These are phyloP conservation scores for Thermomucor indicae-seudaticae DNA, from an alignment of 371 early-diverging fungal species.

Conservation along the genomic window DNA sequence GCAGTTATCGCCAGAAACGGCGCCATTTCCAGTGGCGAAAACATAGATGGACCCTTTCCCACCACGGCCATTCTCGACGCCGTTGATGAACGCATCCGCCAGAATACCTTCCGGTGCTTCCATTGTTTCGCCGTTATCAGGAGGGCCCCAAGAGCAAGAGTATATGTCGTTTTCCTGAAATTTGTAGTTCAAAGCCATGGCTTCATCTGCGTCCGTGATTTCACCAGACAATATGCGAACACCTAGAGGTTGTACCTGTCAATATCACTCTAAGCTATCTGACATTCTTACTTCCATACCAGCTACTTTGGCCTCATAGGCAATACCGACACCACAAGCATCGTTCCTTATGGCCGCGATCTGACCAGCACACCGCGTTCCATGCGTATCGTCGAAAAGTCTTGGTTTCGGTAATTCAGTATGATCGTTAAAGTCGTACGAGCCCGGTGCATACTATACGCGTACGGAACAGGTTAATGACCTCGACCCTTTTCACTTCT, in stretches of 20 bases:
- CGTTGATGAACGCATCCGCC: slow-evolving; percentile 77
- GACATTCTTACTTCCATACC: slow-evolving; percentile 39
- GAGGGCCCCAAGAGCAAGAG: slow-evolving; percentile 95
- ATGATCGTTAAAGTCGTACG: slow-evolving; percentile 92
- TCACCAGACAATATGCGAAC: slow-evolving; percentile 88
- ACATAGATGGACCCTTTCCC: slow-evolving; percentile 90
- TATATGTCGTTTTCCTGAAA: slow-evolving; percentile 89
- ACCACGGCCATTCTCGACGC: slow-evolving; percentile 77
- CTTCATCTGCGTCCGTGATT: slow-evolving; percentile 89
- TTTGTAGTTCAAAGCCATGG: slow-evolving; percentile 81
- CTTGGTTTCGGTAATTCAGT: slow-evolving; percentile 72
- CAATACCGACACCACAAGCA: slow-evolving; percentile 95
- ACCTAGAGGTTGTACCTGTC: no score
- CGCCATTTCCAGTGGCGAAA: slow-evolving; percentile 96
- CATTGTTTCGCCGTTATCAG: slow-evolving; percentile 85
- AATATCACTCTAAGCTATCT: neutral
- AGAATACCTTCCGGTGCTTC: slow-evolving; percentile 85
- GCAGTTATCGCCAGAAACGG: slow-evolving; percentile 79
- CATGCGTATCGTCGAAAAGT: slow-evolving; percentile 83
- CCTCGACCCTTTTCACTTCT: neutral
- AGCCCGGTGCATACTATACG: slow-evolving; percentile 72
- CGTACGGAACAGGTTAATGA: neutral
- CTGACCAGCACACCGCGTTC: slow-evolving; percentile 97
- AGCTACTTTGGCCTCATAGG: slow-evolving; percentile 83
- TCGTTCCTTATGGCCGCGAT: slow-evolving; percentile 88